Evolutionary conservation across 176 grass and related monocot species (phyloP).

Genomic region (Phoenix roebelenii): DNA sequence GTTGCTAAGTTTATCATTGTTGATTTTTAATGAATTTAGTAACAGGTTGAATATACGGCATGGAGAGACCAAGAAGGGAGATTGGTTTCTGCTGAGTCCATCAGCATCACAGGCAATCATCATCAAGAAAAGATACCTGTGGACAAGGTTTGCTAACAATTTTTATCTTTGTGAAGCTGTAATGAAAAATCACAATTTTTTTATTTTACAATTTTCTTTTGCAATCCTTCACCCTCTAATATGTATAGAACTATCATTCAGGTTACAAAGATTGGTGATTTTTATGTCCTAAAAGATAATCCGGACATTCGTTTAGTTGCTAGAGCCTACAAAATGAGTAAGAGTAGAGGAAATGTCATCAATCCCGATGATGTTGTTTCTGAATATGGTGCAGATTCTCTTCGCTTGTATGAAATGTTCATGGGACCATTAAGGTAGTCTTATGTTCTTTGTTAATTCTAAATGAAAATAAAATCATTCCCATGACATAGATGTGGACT

Average conservation of each 20-base stretch:
- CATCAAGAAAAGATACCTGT: slow-evolving; percentile 72
- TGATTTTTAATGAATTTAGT: slow-evolving; percentile 24
- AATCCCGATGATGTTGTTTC: slow-evolving; percentile 97
- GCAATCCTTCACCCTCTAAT: not conserved
- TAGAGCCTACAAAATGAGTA: slow-evolving; percentile 96
- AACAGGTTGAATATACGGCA: slow-evolving; percentile 83
- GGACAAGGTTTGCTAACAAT: slow-evolving; percentile 50
- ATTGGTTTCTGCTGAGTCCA: slow-evolving; percentile 69
- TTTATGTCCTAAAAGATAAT: slow-evolving; percentile 81
- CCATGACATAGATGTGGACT: not conserved
- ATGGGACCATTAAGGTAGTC: slow-evolving; percentile 80
- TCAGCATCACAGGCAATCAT: slow-evolving; percentile 37
- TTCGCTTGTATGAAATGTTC: slow-evolving; percentile 98
- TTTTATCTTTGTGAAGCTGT: slow-evolving; percentile 3
- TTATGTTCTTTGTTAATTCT: not conserved
- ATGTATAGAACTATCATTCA: slow-evolving; percentile 19
- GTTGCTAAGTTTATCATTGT: slow-evolving; percentile 3
- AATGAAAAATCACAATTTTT: not conserved
- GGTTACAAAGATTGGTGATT: slow-evolving; percentile 83
- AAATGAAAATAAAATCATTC: not conserved
- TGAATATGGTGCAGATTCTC: slow-evolving; percentile 95
- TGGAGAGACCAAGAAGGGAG: slow-evolving; percentile 68
- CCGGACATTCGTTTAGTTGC: slow-evolving; percentile 56
- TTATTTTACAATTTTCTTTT: not conserved
- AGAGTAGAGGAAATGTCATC: slow-evolving; percentile 95